Base-by-base conservation (phyloP, 2,329 filamentous ascomycete genomes). In the Exophiala bonariae region DNA sequence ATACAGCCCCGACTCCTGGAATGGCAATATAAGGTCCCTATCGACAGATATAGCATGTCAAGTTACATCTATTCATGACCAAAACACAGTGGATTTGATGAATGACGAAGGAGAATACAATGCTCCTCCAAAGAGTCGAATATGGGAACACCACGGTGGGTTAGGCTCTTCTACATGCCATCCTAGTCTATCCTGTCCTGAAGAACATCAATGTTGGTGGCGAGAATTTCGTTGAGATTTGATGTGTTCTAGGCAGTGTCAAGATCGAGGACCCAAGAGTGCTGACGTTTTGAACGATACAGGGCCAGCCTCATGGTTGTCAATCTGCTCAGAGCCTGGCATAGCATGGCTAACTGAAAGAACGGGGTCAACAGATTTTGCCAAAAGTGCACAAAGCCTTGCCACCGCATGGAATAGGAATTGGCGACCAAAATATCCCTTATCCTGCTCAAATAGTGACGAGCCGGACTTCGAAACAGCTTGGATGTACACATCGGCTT, bases 141-240 rank as follows among this genome's bases (percentile, higher is more conserved):
- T 34, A 6, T 34, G 32, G 32, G 32, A 34, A 18, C 32, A 34
- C 14, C 32, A 34, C n/a, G 32, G 32, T 34, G 32, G n/a, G n/a
- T n/a, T n/a, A 34, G 32, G 5, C 5, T 14, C 6, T 8, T 14
- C n/a, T 6, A 14, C 32, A 18, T 7, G 6, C 13, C 32, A 6
- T 26, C 6, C 11, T 26, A 6, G 23, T 26, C 23, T 6, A 26
- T 26, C 23, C 23, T 6, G 23, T 6, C 23, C 11, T 11, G 6
- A 11, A 6, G 11, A 26, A 6, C 23, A 11, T 26, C 23, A 6
- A 26, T 26, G 6, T 6, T 11, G 6, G 23, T 26, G 6, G 6
- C 23, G 23, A 26, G 23, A 26, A 11, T 26, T 26, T 6, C 23
- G 23, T 6, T 26, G 11, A 5, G 32, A 34, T 14, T 6, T 34